Percentiles rank a stretch among this genome's conserved stretches.
Conservation (phyloP, 2,329 filamentous ascomycete genomes). For the Nemania sp. region DNA sequence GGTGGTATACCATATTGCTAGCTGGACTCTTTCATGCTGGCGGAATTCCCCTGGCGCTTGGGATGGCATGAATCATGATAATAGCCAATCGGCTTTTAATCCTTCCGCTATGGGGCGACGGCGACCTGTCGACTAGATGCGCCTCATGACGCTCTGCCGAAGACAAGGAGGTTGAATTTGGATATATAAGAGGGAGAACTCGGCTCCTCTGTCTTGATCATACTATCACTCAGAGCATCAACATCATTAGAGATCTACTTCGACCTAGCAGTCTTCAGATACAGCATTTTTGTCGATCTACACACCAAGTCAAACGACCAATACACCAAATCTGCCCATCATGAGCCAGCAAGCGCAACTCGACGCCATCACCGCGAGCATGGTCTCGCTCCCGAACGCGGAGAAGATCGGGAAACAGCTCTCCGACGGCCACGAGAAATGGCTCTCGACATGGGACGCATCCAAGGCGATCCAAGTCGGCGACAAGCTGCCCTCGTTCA, state of each 20-base stretch:
- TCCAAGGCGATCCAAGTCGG: constrained; percentile 40
- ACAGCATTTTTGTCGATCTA: neutral
- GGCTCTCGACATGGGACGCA: constrained; percentile 31
- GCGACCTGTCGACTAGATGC: neutral
- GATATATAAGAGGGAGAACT: neutral
- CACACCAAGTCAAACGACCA: neutral
- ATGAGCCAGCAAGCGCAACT: constrained; percentile 26
- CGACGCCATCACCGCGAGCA: constrained; percentile 8
- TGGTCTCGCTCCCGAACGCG: constrained; percentile 14
- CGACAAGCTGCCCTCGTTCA: constrained; percentile 41
- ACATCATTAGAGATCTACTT: neutral
- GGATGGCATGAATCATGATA: no score
- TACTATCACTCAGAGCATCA: neutral
- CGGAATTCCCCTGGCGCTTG: neutral
- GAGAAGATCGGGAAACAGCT: constrained; percentile 13
- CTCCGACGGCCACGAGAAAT: constrained; percentile 17
- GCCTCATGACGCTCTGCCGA: neutral
- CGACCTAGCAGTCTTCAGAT: neutral
- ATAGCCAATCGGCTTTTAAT: no score
- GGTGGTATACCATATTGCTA: no score
- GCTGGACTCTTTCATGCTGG: neutral
- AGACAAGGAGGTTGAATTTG: neutral
- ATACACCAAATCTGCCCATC: neutral
- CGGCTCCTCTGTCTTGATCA: neutral
- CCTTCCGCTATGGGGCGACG: neutral